Conservation (phyloP, 2,329 filamentous ascomycete species). For the Penicillium nordicum region DNA sequence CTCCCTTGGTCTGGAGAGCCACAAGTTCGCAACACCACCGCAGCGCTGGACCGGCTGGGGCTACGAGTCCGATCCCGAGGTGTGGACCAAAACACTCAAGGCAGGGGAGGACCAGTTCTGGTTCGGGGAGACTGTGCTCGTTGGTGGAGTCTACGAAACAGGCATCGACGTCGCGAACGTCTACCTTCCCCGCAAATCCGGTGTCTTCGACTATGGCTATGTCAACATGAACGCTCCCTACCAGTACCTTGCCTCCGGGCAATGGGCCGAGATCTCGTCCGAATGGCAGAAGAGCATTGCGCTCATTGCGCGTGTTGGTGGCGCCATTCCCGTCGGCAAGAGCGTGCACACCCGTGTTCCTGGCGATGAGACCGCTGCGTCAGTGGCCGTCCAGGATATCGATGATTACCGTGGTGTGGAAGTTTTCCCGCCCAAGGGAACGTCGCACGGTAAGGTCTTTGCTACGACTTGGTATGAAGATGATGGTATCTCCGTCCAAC, state of each 20-base stretch:
- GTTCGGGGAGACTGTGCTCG: constrained; percentile 64
- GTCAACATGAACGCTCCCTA: constrained; percentile 62
- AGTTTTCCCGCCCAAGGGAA: constrained; percentile 52
- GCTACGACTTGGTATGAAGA: constrained; percentile 54
- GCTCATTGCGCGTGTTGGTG: constrained; percentile 54
- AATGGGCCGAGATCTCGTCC: constrained; percentile 52
- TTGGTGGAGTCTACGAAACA: constrained; percentile 65
- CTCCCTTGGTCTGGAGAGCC: constrained; percentile 60
- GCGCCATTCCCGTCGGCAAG: constrained; percentile 53
- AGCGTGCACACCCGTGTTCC: constrained; percentile 50
- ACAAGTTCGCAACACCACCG: constrained; percentile 59
- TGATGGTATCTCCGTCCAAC: constrained; percentile 51
- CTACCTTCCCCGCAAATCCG: constrained; percentile 56
- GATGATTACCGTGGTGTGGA: constrained; percentile 58
- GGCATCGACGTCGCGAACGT: constrained; percentile 54
- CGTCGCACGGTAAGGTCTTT: constrained; percentile 39
- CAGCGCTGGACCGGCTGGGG: constrained; percentile 73
- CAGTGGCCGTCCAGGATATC: constrained; percentile 36
- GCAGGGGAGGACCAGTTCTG: constrained; percentile 69
- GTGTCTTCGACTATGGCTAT: constrained; percentile 53
- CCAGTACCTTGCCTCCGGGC: constrained; percentile 53
- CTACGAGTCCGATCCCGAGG: constrained; percentile 62
- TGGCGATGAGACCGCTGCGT: constrained; percentile 49
- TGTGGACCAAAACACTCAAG: constrained; percentile 61
- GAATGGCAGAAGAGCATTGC: constrained; percentile 56